A percentile compares a stretch with the other conserved stretches of the same genome.
Conservation (phyloP, 148 eudicot species). For the Drosera capensis region DNA sequence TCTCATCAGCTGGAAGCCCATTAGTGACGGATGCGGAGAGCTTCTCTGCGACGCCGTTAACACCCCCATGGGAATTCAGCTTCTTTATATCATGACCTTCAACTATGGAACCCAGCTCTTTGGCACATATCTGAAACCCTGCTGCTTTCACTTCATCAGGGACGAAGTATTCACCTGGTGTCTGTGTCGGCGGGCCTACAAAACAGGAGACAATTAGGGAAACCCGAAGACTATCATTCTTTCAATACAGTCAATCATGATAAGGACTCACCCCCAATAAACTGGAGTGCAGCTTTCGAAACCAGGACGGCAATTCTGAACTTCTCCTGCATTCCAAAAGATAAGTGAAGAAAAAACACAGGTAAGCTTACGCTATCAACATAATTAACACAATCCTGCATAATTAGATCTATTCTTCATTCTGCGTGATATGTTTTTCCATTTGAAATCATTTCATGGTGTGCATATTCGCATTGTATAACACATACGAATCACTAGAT, state of each 20-base stretch:
- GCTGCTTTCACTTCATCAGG: conserved; percentile 70
- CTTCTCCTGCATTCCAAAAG: conserved; percentile 40
- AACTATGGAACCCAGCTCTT: conserved; percentile 76
- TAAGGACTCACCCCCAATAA: conserved; percentile 43
- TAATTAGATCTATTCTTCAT: no score
- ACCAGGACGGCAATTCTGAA: conserved; percentile 69
- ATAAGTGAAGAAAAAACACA: not conserved
- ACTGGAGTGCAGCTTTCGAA: conserved; percentile 86
- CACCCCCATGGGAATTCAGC: conserved; percentile 57
- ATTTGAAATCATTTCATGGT: no score
- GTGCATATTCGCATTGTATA: no score
- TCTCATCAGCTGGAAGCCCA: conserved; percentile 44
- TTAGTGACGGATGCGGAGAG: conserved; percentile 31
- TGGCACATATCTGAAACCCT: conserved; percentile 60
- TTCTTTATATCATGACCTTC: conserved; percentile 54
- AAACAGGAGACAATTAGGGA: conserved; percentile 2
- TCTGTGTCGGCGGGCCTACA: no score
- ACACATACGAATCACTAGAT: no score
- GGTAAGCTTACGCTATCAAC: no score
- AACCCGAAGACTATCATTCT: conserved; percentile 4
- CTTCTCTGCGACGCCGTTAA: conserved; percentile 52
- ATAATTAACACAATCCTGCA: no score
- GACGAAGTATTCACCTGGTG: conserved; percentile 16
- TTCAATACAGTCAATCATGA: not conserved
- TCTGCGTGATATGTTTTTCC: no score